These are phyloP conservation scores for Fusarium albidum DNA, from an alignment of 2,329 filamentous ascomycete species.

Conservation along the genomic window DNA sequence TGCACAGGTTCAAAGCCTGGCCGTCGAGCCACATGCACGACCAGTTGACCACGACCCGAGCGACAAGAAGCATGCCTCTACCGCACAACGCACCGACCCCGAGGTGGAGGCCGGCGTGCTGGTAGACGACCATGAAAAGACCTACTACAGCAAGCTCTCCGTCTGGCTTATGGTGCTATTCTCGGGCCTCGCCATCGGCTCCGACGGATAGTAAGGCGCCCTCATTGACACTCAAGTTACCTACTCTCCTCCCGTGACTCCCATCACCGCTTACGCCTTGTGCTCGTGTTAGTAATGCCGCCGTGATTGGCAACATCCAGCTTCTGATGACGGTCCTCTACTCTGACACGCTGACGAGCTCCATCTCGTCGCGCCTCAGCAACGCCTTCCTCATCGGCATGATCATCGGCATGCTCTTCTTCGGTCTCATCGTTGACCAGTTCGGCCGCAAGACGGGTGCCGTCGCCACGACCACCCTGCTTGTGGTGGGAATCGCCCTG, in stretches of 20 bases:
- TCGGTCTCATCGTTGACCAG: constrained; percentile 59
- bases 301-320: constrained; percentile 55
- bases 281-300: constrained; percentile 46
- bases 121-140: constrained; percentile 30
- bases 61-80: constrained; percentile 12
- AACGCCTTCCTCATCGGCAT: constrained; percentile 65
- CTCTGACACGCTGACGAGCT: constrained; percentile 50
- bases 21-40: neutral
- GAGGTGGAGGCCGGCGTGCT: constrained; percentile 31
- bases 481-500: constrained; percentile 56
- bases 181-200: constrained; percentile 55
- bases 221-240: neutral
- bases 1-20: neutral
- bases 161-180: constrained; percentile 55
- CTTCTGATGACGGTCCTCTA: constrained; percentile 52
- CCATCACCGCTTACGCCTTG: neutral
- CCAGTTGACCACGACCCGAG: neutral
- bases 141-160: constrained; percentile 50
- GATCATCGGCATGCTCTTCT: constrained; percentile 64
- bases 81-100: constrained; percentile 9
- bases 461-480: constrained; percentile 54
- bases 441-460: constrained; percentile 59
- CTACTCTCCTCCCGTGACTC: neutral
- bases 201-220: constrained; percentile 51
- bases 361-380: constrained; percentile 59